These are phyloP conservation scores for Colletotrichum salicis DNA, from an alignment of 2,329 filamentous ascomycete genomes.

Conservation along the genomic window DNA sequence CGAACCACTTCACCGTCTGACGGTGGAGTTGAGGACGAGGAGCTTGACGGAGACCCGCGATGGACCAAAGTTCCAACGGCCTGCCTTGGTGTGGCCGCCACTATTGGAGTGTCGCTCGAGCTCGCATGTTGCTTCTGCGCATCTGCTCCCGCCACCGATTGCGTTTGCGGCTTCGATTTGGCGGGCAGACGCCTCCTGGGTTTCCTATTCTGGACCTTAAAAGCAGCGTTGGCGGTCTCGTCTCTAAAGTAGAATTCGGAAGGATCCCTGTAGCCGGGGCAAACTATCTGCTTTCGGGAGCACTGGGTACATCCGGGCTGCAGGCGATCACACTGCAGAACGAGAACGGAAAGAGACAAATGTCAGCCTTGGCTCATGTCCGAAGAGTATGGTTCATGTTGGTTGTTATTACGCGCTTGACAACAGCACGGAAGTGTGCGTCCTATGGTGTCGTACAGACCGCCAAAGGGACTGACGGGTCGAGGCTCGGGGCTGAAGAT, in stretches of 20 bases:
- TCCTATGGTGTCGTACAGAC: background rate
- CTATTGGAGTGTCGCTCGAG: slow-evolving; percentile 1
- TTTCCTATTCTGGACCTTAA: slow-evolving; percentile 33
- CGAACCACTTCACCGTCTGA: slow-evolving; percentile 5
- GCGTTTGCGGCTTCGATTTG: slow-evolving; percentile 1
- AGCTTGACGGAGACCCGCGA: background rate
- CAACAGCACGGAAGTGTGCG: background rate
- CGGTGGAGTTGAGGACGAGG: slow-evolving; percentile 8
- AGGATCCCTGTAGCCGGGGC: slow-evolving; percentile 41
- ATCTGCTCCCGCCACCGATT: background rate
- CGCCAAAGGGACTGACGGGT: slow-evolving; percentile 18
- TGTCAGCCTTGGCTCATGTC: slow-evolving; percentile 15
- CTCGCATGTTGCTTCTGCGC: background rate
- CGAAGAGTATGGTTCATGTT: background rate
- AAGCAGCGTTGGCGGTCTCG: slow-evolving; percentile 39
- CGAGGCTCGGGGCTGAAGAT: slow-evolving; percentile 4
- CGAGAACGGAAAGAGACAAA: background rate
- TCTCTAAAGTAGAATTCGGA: slow-evolving; percentile 40
- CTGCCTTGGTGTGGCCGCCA: background rate
- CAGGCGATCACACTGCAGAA: slow-evolving; percentile 40
- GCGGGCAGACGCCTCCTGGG: slow-evolving; percentile 20
- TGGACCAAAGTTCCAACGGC: background rate
- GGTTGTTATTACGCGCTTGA: background rate
- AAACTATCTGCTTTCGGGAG: slow-evolving; percentile 40
- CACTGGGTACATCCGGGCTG: slow-evolving; percentile 42